Percentiles rank a stretch among this genome's conserved stretches.
phyloP scores from a whole-genome alignment of 805 yeast genomes.

The Torulaspora quercuum region DNA sequence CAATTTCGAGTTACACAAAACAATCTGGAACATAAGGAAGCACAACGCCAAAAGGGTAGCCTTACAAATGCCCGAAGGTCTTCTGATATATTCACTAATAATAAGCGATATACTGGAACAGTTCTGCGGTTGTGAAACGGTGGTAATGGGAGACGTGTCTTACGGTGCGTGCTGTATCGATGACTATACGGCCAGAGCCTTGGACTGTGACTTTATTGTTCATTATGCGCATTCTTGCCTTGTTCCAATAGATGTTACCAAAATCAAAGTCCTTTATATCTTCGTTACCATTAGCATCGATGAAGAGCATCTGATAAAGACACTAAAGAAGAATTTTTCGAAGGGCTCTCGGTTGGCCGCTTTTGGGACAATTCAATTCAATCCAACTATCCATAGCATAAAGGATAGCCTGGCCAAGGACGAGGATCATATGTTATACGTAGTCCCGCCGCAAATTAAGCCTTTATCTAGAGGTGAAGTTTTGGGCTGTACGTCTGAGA shows the following conservation, averaged over 20 bases:
- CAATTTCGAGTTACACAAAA: slow-evolving; percentile 93
- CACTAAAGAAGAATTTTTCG: slow-evolving; percentile 66
- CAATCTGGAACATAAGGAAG: slow-evolving; percentile 87
- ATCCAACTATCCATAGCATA: slow-evolving; percentile 84
- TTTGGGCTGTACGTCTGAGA: slow-evolving; percentile 90
- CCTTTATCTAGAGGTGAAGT: slow-evolving; percentile 96
- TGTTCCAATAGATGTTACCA: slow-evolving; percentile 90
- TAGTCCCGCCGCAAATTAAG: slow-evolving; percentile 83
- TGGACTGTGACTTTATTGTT: slow-evolving; percentile 90
- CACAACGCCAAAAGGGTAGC: slow-evolving; percentile 78
- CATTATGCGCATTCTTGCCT: slow-evolving; percentile 97
- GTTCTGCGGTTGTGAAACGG: slow-evolving; percentile 79
- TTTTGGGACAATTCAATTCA: slow-evolving; percentile 95
- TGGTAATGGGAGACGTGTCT: slow-evolving; percentile 98
- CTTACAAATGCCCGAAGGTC: slow-evolving; percentile 95
- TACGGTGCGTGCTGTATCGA: slow-evolving; percentile 99
- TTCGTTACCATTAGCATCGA: slow-evolving; percentile 93
- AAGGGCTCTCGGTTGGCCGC: slow-evolving; percentile 68
- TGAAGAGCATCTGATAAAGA: slow-evolving; percentile 72
- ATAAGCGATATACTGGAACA: slow-evolving; percentile 91
- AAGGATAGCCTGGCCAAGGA: slow-evolving; percentile 55
- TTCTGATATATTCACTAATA: slow-evolving; percentile 80
- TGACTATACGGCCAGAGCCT: slow-evolving; percentile 87
- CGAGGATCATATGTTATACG: slow-evolving; percentile 47
- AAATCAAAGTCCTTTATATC: slow-evolving; percentile 87